phyloP scores from a whole-genome alignment of 306 rosid species.

The Vigna unguiculata region DNA sequence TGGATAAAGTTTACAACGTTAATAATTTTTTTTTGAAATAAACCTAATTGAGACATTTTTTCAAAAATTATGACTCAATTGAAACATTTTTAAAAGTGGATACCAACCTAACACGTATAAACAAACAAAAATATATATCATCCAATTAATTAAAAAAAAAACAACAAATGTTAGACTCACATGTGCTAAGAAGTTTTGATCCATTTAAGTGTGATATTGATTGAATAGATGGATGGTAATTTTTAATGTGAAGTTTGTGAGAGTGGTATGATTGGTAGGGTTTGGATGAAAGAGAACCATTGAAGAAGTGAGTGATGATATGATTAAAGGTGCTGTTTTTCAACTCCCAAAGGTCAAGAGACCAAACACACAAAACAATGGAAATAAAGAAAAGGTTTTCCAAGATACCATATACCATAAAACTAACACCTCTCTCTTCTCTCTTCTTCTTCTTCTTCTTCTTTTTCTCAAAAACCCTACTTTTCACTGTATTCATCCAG shows the following conservation, averaged over 20 bases:
- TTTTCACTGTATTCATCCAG: slow-evolving; percentile 3
- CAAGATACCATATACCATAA: neutral
- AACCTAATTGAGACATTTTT: too few relatives aligned
- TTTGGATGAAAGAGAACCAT: slow-evolving; percentile 23
- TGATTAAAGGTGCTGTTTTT: slow-evolving; percentile 26
- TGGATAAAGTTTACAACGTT: too few relatives aligned
- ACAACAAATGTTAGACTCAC: too few relatives aligned
- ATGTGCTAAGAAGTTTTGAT: too few relatives aligned
- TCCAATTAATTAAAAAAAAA: too few relatives aligned
- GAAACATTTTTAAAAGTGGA: too few relatives aligned
- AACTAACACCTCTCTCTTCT: neutral
- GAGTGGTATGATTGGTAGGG: slow-evolving; percentile 30
- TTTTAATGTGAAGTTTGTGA: slow-evolving; percentile 14
- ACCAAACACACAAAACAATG: neutral
- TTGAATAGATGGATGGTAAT: neutral
- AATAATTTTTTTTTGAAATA: too few relatives aligned
- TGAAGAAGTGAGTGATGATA: slow-evolving; percentile 10
- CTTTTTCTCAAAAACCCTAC: neutral
- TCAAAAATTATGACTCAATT: too few relatives aligned
- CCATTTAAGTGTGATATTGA: neutral
- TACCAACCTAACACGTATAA: too few relatives aligned
- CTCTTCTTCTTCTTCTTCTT: too few relatives aligned
- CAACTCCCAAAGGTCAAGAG: slow-evolving; percentile 42
- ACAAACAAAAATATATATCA: too few relatives aligned
- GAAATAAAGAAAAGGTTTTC: too few relatives aligned